These are phyloP conservation scores for Neoascochyta sp. DNA, from an alignment of 2,329 filamentous ascomycete species.

Conservation along the genomic window DNA sequence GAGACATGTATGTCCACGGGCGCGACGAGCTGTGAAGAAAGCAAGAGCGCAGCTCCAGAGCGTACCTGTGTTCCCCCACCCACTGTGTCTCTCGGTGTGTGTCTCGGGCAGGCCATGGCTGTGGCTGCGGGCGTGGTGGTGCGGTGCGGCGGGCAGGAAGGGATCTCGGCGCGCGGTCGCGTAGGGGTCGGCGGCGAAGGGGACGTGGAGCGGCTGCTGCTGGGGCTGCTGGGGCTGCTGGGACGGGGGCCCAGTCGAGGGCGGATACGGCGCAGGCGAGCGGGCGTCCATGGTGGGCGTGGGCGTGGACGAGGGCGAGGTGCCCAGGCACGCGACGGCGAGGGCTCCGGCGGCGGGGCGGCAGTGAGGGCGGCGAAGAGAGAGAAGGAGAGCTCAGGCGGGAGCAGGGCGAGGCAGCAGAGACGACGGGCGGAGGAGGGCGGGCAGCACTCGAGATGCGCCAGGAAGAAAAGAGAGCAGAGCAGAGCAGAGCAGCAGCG, in stretches of 20 bases:
- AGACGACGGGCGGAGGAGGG: slow-evolving; percentile 14
- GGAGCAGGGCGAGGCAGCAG: neutral
- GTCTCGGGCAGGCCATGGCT: slow-evolving; percentile 38
- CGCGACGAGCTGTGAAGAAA: slow-evolving; percentile 4
- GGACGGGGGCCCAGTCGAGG: slow-evolving; percentile 30
- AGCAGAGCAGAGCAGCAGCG: too few relatives aligned
- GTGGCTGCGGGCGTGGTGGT: slow-evolving; percentile 38
- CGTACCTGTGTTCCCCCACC: slow-evolving; percentile 40
- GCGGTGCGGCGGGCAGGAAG: slow-evolving; percentile 40
- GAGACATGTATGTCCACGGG: neutral
- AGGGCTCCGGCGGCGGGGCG: slow-evolving; percentile 12
- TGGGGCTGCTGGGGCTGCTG: slow-evolving; percentile 22
- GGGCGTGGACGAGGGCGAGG: too few relatives aligned
- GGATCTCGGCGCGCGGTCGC: slow-evolving; percentile 46
- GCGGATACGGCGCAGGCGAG: slow-evolving; percentile 39
- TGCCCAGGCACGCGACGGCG: slow-evolving; percentile 5
- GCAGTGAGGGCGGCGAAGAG: slow-evolving; percentile 1
- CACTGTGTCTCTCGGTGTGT: slow-evolving; percentile 30
- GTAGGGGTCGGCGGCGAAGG: slow-evolving; percentile 46
- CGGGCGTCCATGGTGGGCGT: slow-evolving; percentile 39
- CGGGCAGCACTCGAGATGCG: too few relatives aligned
- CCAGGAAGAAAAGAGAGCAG: too few relatives aligned
- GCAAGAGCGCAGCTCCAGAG: slow-evolving; percentile 8
- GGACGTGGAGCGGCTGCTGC: slow-evolving; percentile 43
- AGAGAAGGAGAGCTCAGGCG: neutral